Conservation (phyloP, 78 protist genomes). For the Carpediemonas membranifera region DNA sequence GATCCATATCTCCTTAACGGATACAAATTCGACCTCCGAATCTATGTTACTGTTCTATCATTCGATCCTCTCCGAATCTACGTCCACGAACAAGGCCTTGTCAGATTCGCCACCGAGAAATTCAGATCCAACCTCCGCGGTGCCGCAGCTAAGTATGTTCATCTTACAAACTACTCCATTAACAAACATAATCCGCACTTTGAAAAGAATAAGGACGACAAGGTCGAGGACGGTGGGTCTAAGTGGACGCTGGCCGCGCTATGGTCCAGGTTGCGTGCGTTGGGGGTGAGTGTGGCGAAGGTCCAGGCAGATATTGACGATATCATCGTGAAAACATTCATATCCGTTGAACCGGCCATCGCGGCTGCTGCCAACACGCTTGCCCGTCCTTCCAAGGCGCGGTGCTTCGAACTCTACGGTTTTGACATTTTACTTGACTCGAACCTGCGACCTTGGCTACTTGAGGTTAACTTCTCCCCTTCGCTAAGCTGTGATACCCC, state of each 20-base stretch:
- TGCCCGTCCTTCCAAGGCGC: neutral
- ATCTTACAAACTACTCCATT: slow-evolving; percentile 63
- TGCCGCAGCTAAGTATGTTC: neutral
- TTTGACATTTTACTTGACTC: slow-evolving; percentile 48
- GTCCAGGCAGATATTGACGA: too few relatives aligned
- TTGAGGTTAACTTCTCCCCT: slow-evolving; percentile 42
- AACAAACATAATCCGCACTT: slow-evolving; percentile 29
- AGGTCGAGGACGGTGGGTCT: slow-evolving; percentile 14
- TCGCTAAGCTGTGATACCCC: slow-evolving; percentile 24
- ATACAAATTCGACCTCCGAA: slow-evolving; percentile 64
- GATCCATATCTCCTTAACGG: slow-evolving; percentile 60
- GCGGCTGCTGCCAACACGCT: neutral
- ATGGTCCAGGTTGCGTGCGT: too few relatives aligned
- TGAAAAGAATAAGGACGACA: neutral
- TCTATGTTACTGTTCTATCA: slow-evolving; percentile 51
- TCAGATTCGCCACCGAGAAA: slow-evolving; percentile 30
- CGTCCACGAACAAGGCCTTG: slow-evolving; percentile 43
- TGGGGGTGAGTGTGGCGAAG: too few relatives aligned
- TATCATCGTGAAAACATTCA: slow-evolving; percentile 33
- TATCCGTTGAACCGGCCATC: slow-evolving; percentile 24
- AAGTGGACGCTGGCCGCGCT: too few relatives aligned
- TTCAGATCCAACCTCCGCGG: slow-evolving; percentile 4
- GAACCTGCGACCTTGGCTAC: slow-evolving; percentile 11
- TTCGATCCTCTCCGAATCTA: slow-evolving; percentile 39
- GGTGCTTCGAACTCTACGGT: slow-evolving; percentile 46